phyloP scores from a whole-genome alignment of 352 stramenopile species.

The Plasmopara viticola region DNA sequence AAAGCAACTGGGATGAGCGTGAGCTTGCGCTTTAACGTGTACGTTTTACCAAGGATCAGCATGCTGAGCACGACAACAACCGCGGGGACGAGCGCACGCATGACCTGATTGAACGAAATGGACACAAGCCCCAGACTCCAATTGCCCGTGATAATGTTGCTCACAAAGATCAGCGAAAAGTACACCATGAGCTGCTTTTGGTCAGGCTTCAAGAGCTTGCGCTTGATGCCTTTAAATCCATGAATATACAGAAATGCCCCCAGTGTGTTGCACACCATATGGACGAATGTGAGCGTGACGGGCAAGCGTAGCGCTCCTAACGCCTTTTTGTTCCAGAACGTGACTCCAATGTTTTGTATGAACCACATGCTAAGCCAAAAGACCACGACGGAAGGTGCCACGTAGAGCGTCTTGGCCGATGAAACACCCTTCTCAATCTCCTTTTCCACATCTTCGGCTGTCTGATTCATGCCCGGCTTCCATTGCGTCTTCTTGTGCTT shows the following conservation, averaged over 20 bases:
- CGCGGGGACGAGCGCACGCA: conserved; percentile 78
- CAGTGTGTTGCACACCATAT: conserved; percentile 92
- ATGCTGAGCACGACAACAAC: conserved; percentile 79
- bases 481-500: conserved; percentile 9
- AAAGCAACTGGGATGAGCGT: conserved; percentile 74
- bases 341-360: conserved; percentile 91
- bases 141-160: conserved; percentile 95
- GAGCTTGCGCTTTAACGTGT: conserved; percentile 67
- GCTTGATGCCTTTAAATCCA: conserved; percentile 55
- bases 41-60: conserved; percentile 70
- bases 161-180: conserved; percentile 90
- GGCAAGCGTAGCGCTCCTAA: conserved; percentile 62
- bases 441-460: conserved; percentile 12
- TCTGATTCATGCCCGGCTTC: conserved; percentile 11
- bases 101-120: conserved; percentile 95
- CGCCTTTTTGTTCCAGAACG: conserved; percentile 93
- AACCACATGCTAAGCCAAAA: conserved; percentile 87
- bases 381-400: conserved; percentile 49
- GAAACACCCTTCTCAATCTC: conserved; percentile 16
- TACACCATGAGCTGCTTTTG: conserved; percentile 81
- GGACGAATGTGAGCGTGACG: conserved; percentile 87
- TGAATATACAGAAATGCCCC: conserved; percentile 78
- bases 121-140: conserved; percentile 88
- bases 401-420: conserved; percentile 59
- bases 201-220: conserved; percentile 50